Base-by-base conservation (phyloP, 805 yeast species). In the Metschnikowia henanensis region DNA sequence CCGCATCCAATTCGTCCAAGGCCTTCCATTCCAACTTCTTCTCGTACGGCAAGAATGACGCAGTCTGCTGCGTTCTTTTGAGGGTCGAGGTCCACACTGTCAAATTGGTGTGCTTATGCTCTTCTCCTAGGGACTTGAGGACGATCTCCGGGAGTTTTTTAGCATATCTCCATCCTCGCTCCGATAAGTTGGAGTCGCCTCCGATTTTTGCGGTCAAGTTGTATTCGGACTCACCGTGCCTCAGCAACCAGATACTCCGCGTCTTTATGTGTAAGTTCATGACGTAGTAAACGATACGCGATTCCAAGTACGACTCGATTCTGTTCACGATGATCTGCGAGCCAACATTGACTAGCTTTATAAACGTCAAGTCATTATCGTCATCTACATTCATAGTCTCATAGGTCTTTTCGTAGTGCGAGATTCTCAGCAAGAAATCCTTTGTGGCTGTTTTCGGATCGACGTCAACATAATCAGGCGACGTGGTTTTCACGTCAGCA, bases 51-150 rank as follows among this genome's bases (percentile, higher is more conserved):
- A 92, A 73, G 61, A 74, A 76, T 46, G 85, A 80, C 1, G 97
- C 92, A 1, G 98, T 92, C 62, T 92, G 96, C 64, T 88, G 94
- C 6, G 99, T 92, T 65, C 99, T 76, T 50, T 75, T 81, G 53
- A 92, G 74, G 0, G 97, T 92, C 2, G 97, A 88, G 1, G 97
- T 92, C 98, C 99, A 92, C 35, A 92, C 94, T 5, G 96, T 89
- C 55, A 92, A 72, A 50, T 70, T 68, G 26, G 73, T 66, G 50
- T 70, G 70, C 47, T 65, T 58, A 45, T 83, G 73, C 30, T 77
- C 81, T 43, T 75, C 76, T 37, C 84, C 81, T 35, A 83, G 76
- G 5, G 84, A 81, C 51, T 83, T 76, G 44, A 73, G 73, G 1
- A 89, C 91, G 50, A 92, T 61, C 26, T 80, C 81, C 1, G 96